phyloP scores from a whole-genome alignment of 2,329 filamentous ascomycete genomes.

The Fusarium dlaminii region DNA sequence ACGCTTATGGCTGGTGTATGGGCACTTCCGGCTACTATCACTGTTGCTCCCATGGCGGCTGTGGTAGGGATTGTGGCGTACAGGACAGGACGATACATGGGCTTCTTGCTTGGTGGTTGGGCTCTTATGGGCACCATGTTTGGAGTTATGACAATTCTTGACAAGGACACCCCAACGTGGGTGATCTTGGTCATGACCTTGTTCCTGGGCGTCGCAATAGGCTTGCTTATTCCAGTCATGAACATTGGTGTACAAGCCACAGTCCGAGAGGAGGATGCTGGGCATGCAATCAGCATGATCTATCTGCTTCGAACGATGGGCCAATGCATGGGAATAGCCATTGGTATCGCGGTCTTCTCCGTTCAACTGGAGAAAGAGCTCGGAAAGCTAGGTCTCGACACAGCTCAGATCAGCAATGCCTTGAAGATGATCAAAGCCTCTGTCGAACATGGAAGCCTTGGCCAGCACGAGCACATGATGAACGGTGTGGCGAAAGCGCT shows the following conservation, averaged over 20 bases:
- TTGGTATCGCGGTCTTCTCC: slow-evolving; percentile 42
- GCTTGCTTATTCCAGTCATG: slow-evolving; percentile 72
- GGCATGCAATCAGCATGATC: slow-evolving; percentile 41
- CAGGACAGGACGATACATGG: slow-evolving; percentile 67
- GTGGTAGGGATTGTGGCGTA: slow-evolving; percentile 64
- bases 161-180: slow-evolving; percentile 57
- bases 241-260: slow-evolving; percentile 69
- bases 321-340: slow-evolving; percentile 42
- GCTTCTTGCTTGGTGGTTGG: slow-evolving; percentile 71
- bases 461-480: slow-evolving; percentile 5
- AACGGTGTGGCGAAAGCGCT: slow-evolving; percentile 29
- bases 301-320: slow-evolving; percentile 40
- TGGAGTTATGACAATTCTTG: slow-evolving; percentile 63
- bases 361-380: slow-evolving; percentile 30
- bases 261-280: slow-evolving; percentile 26
- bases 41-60: slow-evolving; percentile 69
- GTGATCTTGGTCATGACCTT: slow-evolving; percentile 70
- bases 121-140: slow-evolving; percentile 64
- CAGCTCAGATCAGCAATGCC: slow-evolving; percentile 18
- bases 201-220: slow-evolving; percentile 68
- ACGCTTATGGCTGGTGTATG: slow-evolving; percentile 53
- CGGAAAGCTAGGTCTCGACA: slow-evolving; percentile 1
- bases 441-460: slow-evolving; percentile 19
- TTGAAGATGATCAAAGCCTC: slow-evolving; percentile 39
- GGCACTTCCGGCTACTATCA: slow-evolving; percentile 68